Percentiles rank a stretch among this genome's conserved stretches.
phyloP scores from a whole-genome alignment of 768 basidiomycete species.

The Leccinum variicolor region DNA sequence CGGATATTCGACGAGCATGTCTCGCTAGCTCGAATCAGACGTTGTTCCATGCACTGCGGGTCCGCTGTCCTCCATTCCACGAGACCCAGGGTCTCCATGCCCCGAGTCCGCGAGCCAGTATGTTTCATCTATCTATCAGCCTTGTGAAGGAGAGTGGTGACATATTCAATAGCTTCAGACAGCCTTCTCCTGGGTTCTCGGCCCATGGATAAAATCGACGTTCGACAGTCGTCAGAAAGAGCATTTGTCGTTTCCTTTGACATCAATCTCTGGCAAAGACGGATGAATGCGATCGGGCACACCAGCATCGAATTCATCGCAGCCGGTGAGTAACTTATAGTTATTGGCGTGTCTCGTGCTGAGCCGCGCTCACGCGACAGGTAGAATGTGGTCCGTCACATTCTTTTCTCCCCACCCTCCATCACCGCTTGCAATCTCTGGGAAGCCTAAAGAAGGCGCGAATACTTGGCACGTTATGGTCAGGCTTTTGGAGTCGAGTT shows the following conservation, averaged over 20 bases:
- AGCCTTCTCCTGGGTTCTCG: slow-evolving; percentile 31
- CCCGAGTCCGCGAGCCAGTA: slow-evolving; percentile 14
- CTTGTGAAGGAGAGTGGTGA: neutral
- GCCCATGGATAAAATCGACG: slow-evolving; percentile 48
- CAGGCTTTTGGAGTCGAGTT: slow-evolving; percentile 24
- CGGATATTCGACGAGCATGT: slow-evolving; percentile 68
- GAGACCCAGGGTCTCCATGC: slow-evolving; percentile 17
- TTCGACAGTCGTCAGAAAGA: slow-evolving; percentile 46
- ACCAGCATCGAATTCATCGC: slow-evolving; percentile 66
- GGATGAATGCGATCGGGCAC: slow-evolving; percentile 59
- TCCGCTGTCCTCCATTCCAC: slow-evolving; percentile 21
- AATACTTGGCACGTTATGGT: slow-evolving; percentile 43
- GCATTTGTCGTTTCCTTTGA: slow-evolving; percentile 51
- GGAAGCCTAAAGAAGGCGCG: slow-evolving; percentile 7
- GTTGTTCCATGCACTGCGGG: slow-evolving; percentile 29
- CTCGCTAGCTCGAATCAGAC: slow-evolving; percentile 33
- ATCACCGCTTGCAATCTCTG: neutral
- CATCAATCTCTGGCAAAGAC: slow-evolving; percentile 59
- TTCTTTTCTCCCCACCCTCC: slow-evolving; percentile 18
- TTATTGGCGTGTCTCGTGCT: neutral
- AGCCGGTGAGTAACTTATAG: slow-evolving; percentile 7
- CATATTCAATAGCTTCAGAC: slow-evolving; percentile 35
- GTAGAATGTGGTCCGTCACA: slow-evolving; percentile 24
- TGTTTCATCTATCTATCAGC: slow-evolving; percentile 16
- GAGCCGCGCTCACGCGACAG: neutral